These are phyloP conservation scores for Hirsutella rhossiliensis DNA, from an alignment of 2,329 filamentous ascomycete species.

Conservation along the genomic window DNA sequence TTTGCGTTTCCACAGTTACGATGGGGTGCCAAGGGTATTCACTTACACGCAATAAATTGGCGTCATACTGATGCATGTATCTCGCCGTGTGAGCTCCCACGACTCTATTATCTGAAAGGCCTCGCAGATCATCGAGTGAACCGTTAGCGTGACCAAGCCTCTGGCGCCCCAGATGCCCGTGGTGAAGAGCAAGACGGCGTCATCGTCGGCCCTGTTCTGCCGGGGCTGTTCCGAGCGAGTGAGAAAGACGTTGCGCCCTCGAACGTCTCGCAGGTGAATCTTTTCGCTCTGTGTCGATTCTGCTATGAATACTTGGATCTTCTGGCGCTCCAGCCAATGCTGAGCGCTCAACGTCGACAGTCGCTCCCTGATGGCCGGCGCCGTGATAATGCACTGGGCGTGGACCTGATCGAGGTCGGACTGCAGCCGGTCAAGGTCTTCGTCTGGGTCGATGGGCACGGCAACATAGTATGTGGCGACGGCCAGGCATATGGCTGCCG, in stretches of 20 bases:
- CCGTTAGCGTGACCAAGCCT: constrained; percentile 1
- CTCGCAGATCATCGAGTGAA: constrained; percentile 1
- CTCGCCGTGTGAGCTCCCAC: constrained; percentile 1
- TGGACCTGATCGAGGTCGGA: constrained; percentile 5
- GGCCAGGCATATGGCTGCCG: constrained; percentile 9
- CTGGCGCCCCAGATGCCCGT: constrained; percentile 1
- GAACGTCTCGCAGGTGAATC: background rate
- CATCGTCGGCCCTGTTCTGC: constrained; percentile 3
- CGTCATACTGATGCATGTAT: constrained; percentile 3
- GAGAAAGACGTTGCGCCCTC: background rate
- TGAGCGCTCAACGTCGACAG: background rate
- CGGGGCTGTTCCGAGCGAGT: background rate
- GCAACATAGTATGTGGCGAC: constrained; percentile 8
- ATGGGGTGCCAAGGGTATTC: too few species aligned
- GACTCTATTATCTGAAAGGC: constrained; percentile 1
- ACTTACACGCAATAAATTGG: constrained; percentile 3
- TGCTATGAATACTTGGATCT: background rate
- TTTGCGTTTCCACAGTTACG: too few species aligned
- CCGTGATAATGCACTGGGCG: constrained; percentile 1
- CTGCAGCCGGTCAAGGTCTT: constrained; percentile 7
- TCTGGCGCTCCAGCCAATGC: background rate
- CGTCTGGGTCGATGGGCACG: constrained; percentile 7
- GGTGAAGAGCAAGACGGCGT: constrained; percentile 1
- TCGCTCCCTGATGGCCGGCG: background rate
- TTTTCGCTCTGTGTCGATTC: background rate